These are phyloP conservation scores for Penicillium digitatum DNA, from an alignment of 2,329 filamentous ascomycete species.

Conservation along the genomic window DNA sequence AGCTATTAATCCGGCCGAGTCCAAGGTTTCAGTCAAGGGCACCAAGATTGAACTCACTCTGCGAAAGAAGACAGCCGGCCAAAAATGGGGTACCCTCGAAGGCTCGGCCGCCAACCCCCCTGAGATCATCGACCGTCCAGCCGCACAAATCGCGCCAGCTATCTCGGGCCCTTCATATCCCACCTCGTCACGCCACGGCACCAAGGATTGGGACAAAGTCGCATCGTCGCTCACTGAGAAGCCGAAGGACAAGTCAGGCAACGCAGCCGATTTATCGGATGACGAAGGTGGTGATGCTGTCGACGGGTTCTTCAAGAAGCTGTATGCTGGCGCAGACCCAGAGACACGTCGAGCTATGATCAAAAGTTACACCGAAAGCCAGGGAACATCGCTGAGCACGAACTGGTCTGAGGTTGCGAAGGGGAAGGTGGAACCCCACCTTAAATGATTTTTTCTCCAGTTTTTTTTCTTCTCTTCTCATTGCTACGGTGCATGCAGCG, in stretches of 20 bases:
- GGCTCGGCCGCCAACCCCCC: constrained; percentile 31
- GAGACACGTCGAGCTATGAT: constrained; percentile 92
- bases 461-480: constrained; percentile 1
- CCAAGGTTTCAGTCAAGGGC: constrained; percentile 62
- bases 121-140: constrained; percentile 20
- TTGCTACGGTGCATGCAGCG: constrained; percentile 11
- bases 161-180: constrained; percentile 65
- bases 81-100: constrained; percentile 66
- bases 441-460: constrained; percentile 17
- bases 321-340: constrained; percentile 71
- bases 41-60: constrained; percentile 78
- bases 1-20: constrained; percentile 58
- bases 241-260: constrained; percentile 23
- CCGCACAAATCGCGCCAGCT: constrained; percentile 16
- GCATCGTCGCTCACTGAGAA: constrained; percentile 48
- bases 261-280: constrained; percentile 25
- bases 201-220: constrained; percentile 90
- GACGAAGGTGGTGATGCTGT: constrained; percentile 59
- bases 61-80: constrained; percentile 60
- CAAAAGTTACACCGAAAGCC: constrained; percentile 94
- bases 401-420: constrained; percentile 80
- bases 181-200: constrained; percentile 75
- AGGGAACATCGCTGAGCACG: constrained; percentile 86
- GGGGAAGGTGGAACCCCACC: constrained; percentile 58
- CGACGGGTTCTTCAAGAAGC: constrained; percentile 81